Evolutionary conservation across 1,284 basidiomycete genomes (phyloP), one percentile per base, ranked within the genome.

Genomic region (Flammula alnicola): DNA sequence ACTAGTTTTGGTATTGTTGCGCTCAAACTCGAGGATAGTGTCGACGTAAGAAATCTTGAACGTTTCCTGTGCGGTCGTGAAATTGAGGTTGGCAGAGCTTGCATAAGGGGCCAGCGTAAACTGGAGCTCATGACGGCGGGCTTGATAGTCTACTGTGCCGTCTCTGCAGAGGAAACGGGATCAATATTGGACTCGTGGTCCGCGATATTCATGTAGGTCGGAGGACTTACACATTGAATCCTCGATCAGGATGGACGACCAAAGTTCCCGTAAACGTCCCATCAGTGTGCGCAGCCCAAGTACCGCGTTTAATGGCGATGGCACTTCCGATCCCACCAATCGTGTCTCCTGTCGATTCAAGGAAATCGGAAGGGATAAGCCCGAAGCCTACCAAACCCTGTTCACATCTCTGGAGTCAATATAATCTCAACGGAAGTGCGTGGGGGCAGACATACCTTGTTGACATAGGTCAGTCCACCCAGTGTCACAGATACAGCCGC

Each of bases 101-200:
- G 78, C 77, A 64, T 86, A 85, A 0, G 84, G 84, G 2, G 69
- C 70, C 20, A 89, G 68, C 1, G 75, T 70, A 60, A 89, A 86
- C 51, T 78, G 72, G 58, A 88, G 75, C 30, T 74, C 69, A 53
- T 84, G 78, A 46, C 78, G 79, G 11, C 84, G 78, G 3, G 74
- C 73, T 60, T 83, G 78, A 56, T 83, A 87, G 65, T 87, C 78
- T 47, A 84, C 73, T 0, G 83, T 82, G 2, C 59, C 68, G 9
- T 76, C 72, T 9, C 79, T 82, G 23, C 30, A n/a, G n/a, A n/a
- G n/a, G n/a, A n/a, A n/a, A n/a, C n/a, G n/a, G n/a, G 35, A 9
- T 27, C 7, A 22, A 25, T 14, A 29, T 37, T 26, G n/a, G 14
- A 20, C 6, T 36, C 14, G 14, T 23, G 38, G 38, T 11, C 9